These are phyloP conservation scores for Pseudocercospora fijiensis DNA, from an alignment of 2,329 filamentous ascomycete species.

Conservation along the genomic window DNA sequence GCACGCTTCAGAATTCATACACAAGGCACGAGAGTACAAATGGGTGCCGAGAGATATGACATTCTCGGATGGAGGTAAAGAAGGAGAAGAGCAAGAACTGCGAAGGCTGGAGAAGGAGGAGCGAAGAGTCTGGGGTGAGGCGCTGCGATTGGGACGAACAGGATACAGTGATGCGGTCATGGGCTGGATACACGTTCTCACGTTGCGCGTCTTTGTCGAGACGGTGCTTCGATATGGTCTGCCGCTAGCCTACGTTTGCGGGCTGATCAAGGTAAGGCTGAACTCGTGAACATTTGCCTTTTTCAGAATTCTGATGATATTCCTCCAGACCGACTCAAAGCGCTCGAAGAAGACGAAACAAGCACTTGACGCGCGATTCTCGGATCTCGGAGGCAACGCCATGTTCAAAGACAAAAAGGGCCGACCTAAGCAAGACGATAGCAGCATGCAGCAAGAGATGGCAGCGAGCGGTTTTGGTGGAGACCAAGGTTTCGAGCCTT, in stretches of 20 bases:
- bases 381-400: constrained; percentile 91
- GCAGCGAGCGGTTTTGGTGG: constrained; percentile 62
- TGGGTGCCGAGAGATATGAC: constrained; percentile 96
- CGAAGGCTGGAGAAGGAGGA: constrained; percentile 80
- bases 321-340: constrained; percentile 75
- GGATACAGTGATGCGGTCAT: constrained; percentile 95
- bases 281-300: not conserved
- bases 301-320: constrained; percentile 14
- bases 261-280: constrained; percentile 68
- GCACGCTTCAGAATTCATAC: constrained; percentile 78
- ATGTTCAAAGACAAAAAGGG: constrained; percentile 93
- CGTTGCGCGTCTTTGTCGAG: constrained; percentile 92
- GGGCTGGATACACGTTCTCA: constrained; percentile 91
- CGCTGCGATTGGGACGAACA: constrained; percentile 79
- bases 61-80: constrained; percentile 82
- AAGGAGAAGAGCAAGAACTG: constrained; percentile 85
- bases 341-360: constrained; percentile 67
- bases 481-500: constrained; percentile 84
- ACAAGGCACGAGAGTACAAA: constrained; percentile 87
- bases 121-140: constrained; percentile 89
- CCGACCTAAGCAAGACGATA: constrained; percentile 85
- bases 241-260: constrained; percentile 84
- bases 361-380: constrained; percentile 75
- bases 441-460: constrained; percentile 75
- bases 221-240: constrained; percentile 95